A percentile compares a stretch with the other conserved stretches of the same genome.
phyloP scores from a whole-genome alignment of 78 protist genomes.

The Dictyostelium firmibasis region DNA sequence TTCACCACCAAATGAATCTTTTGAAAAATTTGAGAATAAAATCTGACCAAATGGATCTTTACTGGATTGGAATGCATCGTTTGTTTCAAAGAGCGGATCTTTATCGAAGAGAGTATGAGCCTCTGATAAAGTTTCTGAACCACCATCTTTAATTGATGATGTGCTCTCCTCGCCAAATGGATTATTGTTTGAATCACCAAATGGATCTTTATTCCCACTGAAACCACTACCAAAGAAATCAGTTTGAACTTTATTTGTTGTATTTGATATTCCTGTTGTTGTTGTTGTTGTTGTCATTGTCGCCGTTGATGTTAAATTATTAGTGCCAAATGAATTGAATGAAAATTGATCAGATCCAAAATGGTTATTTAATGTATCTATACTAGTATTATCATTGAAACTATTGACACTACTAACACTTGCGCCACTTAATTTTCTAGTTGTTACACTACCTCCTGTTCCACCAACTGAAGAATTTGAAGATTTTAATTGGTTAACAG shows the following conservation, averaged over 20 bases:
- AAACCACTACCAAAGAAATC: not conserved
- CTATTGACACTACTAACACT: not conserved
- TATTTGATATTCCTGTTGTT: not conserved
- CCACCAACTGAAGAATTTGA: constrained; percentile 17
- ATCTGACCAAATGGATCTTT: constrained; percentile 52
- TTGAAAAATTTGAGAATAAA: not conserved
- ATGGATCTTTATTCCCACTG: constrained; percentile 32
- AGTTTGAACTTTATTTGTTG: not conserved
- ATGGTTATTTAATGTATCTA: not conserved
- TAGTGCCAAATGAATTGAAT: not conserved
- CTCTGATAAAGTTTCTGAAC: constrained; percentile 45
- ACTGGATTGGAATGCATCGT: not conserved
- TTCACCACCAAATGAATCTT: constrained; percentile 10
- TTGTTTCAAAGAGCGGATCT: constrained; percentile 20
- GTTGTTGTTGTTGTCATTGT: not conserved
- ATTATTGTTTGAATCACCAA: not conserved
- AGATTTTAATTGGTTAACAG: not conserved
- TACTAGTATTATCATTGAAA: not conserved
- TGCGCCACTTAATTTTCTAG: not conserved
- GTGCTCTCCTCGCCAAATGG: constrained; percentile 32
- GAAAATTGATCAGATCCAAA: constrained; percentile 3
- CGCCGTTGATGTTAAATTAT: not conserved
- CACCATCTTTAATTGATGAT: constrained; percentile 27
- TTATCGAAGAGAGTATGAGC: constrained; percentile 21
- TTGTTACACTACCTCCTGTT: not conserved